These are phyloP conservation scores for Royoungia palumana DNA, from an alignment of 768 basidiomycete species.

Conservation along the genomic window DNA sequence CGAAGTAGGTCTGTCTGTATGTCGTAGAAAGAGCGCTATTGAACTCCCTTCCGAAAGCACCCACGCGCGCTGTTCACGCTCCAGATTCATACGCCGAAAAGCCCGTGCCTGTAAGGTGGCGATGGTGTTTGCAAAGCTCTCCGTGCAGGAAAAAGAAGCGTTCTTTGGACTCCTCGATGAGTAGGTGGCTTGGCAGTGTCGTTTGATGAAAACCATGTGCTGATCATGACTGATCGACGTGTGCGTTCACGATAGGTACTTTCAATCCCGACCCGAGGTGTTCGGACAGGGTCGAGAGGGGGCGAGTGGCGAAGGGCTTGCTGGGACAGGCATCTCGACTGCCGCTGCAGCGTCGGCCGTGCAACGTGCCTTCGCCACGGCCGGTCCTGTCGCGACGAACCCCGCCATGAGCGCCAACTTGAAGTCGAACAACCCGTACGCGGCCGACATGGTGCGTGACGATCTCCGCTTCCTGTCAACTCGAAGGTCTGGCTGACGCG, in stretches of 20 bases:
- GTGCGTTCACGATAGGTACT: conserved; percentile 49
- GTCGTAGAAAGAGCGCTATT: conserved; percentile 26
- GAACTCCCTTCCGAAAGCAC: background rate
- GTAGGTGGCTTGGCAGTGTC: conserved; percentile 35
- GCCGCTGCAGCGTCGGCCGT: conserved; percentile 40
- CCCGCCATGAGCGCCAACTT: conserved; percentile 22
- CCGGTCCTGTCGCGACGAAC: conserved; percentile 17
- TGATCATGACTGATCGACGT: background rate
- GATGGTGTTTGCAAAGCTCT: conserved; percentile 74
- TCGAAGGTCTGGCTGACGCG: too few species aligned
- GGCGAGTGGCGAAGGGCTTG: conserved; percentile 18
- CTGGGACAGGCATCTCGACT: conserved; percentile 18
- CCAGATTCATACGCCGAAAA: too few species aligned
- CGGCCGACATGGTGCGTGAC: conserved; percentile 32
- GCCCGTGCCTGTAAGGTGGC: background rate
- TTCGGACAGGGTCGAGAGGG: conserved; percentile 33
- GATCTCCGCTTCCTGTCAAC: background rate
- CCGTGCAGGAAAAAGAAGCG: conserved; percentile 68
- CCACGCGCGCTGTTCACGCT: too few species aligned
- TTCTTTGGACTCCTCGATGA: conserved; percentile 81
- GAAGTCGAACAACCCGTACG: conserved; percentile 37
- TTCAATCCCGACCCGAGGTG: conserved; percentile 67
- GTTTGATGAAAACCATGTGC: background rate
- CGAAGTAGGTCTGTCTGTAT: conserved; percentile 30
- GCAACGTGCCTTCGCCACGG: conserved; percentile 40